Evolutionary conservation across 2,329 filamentous ascomycete genomes (phyloP).

Genomic region (Westerdykella aurantiaca): DNA sequence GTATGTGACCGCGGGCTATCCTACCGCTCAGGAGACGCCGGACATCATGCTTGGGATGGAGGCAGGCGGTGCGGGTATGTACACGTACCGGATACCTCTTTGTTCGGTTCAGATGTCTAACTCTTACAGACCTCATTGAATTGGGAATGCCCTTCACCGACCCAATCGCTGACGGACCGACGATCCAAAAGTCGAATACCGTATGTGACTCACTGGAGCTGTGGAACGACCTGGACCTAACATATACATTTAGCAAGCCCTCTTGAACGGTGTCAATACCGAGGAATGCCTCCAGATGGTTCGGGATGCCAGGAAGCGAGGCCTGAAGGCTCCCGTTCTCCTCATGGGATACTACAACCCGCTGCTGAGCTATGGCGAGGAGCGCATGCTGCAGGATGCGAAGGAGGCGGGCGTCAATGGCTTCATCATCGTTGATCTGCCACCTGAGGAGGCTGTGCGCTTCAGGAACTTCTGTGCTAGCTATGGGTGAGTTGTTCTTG

Average conservation of each 20-base stretch:
- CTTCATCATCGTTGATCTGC: constrained; percentile 93
- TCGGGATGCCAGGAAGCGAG: constrained; percentile 67
- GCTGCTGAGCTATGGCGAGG: constrained; percentile 87
- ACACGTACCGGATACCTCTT: constrained; percentile 6
- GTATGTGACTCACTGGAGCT: constrained; percentile 40
- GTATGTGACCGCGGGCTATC: constrained; percentile 93
- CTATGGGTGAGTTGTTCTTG: constrained; percentile 55
- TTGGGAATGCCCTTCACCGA: constrained; percentile 96
- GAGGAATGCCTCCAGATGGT: constrained; percentile 76
- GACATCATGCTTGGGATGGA: constrained; percentile 85
- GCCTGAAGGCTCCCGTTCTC: constrained; percentile 75
- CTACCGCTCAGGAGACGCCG: constrained; percentile 72
- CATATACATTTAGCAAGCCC: constrained; percentile 53
- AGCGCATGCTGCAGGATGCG: constrained; percentile 77
- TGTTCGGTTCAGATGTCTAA: constrained; percentile 11
- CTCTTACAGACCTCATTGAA: constrained; percentile 74
- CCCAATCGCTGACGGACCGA: constrained; percentile 94
- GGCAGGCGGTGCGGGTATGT: constrained; percentile 78
- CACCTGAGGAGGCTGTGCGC: constrained; percentile 88
- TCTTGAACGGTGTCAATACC: constrained; percentile 84
- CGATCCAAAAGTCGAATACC: constrained; percentile 93
- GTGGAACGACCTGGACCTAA: constrained; percentile 11
- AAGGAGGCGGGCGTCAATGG: constrained; percentile 83
- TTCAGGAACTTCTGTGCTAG: constrained; percentile 80
- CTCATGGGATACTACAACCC: constrained; percentile 99